These are phyloP conservation scores for Tylopilus cervinicoccineus DNA, from an alignment of 768 basidiomycete genomes.

Conservation along the genomic window DNA sequence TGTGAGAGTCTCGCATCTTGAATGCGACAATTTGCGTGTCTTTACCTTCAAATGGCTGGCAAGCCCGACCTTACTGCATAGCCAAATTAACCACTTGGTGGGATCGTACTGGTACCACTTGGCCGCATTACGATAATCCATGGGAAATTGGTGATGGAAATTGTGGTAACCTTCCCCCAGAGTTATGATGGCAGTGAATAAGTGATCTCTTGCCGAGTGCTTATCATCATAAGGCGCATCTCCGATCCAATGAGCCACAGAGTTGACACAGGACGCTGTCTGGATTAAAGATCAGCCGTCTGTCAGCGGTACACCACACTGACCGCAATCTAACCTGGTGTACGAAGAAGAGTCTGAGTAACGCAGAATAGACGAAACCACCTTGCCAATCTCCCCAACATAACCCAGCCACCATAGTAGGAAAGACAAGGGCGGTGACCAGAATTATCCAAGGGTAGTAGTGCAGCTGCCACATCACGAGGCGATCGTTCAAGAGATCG, in stretches of 20 bases:
- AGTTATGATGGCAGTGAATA: constrained; percentile 83
- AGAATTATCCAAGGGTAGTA: constrained; percentile 67
- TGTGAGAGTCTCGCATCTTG: background rate
- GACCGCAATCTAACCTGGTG: too few species aligned
- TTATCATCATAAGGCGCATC: constrained; percentile 89
- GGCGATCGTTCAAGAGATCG: constrained; percentile 70
- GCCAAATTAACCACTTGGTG: constrained; percentile 79
- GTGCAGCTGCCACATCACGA: constrained; percentile 82
- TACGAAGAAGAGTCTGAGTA: constrained; percentile 63
- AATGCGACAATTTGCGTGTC: too few species aligned
- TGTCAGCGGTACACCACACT: constrained; percentile 31
- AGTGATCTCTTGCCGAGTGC: constrained; percentile 81
- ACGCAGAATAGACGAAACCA: constrained; percentile 33
- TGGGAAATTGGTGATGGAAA: constrained; percentile 93
- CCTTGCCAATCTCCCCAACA: constrained; percentile 26
- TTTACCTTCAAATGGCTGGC: constrained; percentile 50
- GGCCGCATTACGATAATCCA: constrained; percentile 93
- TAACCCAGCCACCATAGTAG: constrained; percentile 38
- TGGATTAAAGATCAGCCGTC: constrained; percentile 20
- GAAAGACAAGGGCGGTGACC: constrained; percentile 61
- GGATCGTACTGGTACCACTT: constrained; percentile 85
- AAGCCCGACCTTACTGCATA: constrained; percentile 42
- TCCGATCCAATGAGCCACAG: constrained; percentile 90
- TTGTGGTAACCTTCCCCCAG: constrained; percentile 97
- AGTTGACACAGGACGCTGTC: constrained; percentile 94